Conservation (phyloP, 768 basidiomycete genomes). For the Strobilomyces confusus region DNA sequence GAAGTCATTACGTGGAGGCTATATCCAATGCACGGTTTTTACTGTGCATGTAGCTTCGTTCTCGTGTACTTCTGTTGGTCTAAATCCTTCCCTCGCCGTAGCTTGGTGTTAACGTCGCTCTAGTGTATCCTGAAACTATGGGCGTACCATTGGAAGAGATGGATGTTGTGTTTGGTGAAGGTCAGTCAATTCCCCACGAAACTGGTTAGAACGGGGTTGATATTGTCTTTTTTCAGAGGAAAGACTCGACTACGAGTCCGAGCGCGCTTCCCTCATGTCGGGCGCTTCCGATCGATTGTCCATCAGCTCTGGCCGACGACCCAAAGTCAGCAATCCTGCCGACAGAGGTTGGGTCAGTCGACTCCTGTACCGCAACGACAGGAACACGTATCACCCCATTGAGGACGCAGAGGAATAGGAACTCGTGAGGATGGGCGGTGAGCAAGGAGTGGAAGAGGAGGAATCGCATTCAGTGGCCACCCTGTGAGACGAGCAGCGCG, state of each 20-base stretch:
- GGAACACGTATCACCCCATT: conserved; percentile 46
- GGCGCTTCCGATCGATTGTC: conserved; percentile 36
- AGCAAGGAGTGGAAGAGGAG: conserved; percentile 27
- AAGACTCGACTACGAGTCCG: conserved; percentile 62
- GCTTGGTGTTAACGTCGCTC: conserved; percentile 5
- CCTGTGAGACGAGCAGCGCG: conserved; percentile 10
- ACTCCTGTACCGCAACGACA: conserved; percentile 41
- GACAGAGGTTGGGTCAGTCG: conserved; percentile 48
- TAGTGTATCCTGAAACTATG: conserved; percentile 85
- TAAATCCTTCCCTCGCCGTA: neutral
- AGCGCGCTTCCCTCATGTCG: conserved; percentile 53
- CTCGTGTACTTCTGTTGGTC: conserved; percentile 76
- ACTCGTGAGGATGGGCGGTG: conserved; percentile 49
- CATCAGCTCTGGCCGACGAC: conserved; percentile 26
- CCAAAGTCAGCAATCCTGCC: conserved; percentile 17
- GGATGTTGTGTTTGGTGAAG: conserved; percentile 88
- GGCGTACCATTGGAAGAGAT: conserved; percentile 88
- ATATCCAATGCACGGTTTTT: conserved; percentile 95
- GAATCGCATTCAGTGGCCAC: conserved; percentile 11
- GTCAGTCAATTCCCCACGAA: conserved; percentile 29
- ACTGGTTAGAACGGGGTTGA: conserved; percentile 16
- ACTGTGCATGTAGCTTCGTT: conserved; percentile 83
- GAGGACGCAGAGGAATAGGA: conserved; percentile 50
- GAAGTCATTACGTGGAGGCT: conserved; percentile 86
- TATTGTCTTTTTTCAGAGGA: conserved; percentile 40